Percentiles rank a stretch among this genome's conserved stretches.
Evolutionary conservation across 2,329 filamentous ascomycete genomes (phyloP).

Genomic region (Fusarium newnesense): DNA sequence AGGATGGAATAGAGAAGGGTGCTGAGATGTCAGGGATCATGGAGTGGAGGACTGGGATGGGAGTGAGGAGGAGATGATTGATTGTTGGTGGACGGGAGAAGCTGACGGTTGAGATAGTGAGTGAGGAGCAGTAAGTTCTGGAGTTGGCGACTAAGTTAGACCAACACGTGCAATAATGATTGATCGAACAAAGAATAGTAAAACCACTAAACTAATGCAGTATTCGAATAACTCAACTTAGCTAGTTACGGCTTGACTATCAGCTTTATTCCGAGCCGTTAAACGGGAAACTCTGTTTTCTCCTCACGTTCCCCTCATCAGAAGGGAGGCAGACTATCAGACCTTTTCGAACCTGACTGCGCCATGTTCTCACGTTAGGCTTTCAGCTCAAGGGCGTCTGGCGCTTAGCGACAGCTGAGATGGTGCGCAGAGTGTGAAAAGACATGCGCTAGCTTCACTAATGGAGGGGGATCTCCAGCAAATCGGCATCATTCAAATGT

Average conservation of each 20-base stretch:
- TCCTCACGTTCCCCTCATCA: conserved; percentile 22
- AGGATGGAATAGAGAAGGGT: conserved; percentile 15
- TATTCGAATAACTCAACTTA: not conserved
- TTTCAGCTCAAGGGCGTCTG: conserved; percentile 22
- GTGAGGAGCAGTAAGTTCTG: not conserved
- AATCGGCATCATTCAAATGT: conserved; percentile 24
- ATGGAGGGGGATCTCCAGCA: conserved; percentile 19
- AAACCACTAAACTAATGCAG: not conserved
- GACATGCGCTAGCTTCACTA: conserved; percentile 20
- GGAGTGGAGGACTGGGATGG: conserved; percentile 14
- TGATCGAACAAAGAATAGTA: conserved; percentile 9
- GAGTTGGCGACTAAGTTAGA: not conserved
- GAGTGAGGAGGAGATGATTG: not conserved
- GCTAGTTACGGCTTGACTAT: conserved; percentile 6
- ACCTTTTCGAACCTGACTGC: not conserved
- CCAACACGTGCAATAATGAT: conserved; percentile 18
- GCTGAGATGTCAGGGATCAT: conserved; percentile 27
- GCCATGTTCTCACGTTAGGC: conserved; percentile 6
- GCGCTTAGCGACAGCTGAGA: conserved; percentile 38
- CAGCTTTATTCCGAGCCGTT: conserved; percentile 8
- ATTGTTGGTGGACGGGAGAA: conserved; percentile 4
- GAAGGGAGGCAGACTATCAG: not conserved
- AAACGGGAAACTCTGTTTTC: conserved; percentile 20
- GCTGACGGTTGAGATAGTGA: conserved; percentile 9
- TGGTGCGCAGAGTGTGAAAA: conserved; percentile 33